Evolutionary conservation across 1,139 yeast species (phyloP).

Genomic region (Suhomyces panamericanus): DNA sequence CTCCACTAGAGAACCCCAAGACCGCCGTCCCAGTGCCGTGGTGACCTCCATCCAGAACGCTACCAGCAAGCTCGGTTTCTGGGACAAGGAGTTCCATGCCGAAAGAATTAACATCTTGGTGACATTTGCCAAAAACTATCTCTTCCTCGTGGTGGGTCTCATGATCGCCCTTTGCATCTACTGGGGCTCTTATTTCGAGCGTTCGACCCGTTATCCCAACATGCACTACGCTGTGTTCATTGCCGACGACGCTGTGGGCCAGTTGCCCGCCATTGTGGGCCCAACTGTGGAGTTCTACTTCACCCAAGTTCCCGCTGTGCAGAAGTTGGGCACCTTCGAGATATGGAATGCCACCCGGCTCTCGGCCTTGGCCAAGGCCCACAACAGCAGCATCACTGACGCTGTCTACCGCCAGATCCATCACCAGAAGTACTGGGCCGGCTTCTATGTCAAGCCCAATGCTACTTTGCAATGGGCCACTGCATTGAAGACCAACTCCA

Average conservation of each 20-base stretch:
- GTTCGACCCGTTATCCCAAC: slow-evolving; percentile 22
- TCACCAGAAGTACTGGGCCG: slow-evolving; percentile 35
- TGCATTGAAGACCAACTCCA: slow-evolving; percentile 19
- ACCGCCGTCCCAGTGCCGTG: slow-evolving; percentile 23
- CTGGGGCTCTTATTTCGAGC: slow-evolving; percentile 34
- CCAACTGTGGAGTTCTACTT: slow-evolving; percentile 26
- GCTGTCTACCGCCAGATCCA: slow-evolving; percentile 33
- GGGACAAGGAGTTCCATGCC: slow-evolving; percentile 31
- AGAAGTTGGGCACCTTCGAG: slow-evolving; percentile 26
- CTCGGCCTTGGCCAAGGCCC: slow-evolving; percentile 18
- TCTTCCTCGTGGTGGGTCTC: slow-evolving; percentile 27
- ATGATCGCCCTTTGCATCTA: slow-evolving; percentile 28
- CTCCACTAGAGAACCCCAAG: background rate
- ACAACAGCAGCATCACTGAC: slow-evolving; percentile 23
- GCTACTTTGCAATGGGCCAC: slow-evolving; percentile 26
- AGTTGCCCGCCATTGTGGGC: slow-evolving; percentile 29
- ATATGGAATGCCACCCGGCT: slow-evolving; percentile 25
- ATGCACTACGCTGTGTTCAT: slow-evolving; percentile 28
- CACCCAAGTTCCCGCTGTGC: slow-evolving; percentile 22
- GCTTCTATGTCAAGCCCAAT: slow-evolving; percentile 30
- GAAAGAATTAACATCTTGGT: slow-evolving; percentile 21
- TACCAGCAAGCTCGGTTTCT: slow-evolving; percentile 26
- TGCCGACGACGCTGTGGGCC: slow-evolving; percentile 26
- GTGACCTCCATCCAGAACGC: slow-evolving; percentile 21
- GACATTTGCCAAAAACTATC: slow-evolving; percentile 26